A percentile compares a stretch with the other conserved stretches of the same genome.
phyloP scores from a whole-genome alignment of 495 filamentous ascomycete species.

The Talaromyces adpressus region DNA sequence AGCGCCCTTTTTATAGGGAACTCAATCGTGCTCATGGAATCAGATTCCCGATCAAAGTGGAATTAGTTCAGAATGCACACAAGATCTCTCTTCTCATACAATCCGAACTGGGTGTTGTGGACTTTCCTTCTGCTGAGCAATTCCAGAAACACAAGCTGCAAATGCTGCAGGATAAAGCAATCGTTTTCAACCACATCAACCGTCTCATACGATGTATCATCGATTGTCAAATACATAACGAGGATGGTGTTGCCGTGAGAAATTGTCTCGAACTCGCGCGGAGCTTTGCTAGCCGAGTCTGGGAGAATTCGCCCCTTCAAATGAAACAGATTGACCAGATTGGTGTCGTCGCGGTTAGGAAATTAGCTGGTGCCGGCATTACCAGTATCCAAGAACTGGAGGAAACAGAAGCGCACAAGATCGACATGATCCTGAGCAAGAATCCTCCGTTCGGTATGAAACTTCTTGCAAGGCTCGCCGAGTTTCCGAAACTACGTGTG shows the following conservation, averaged over 20 bases:
- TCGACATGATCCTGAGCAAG: conserved; percentile 70
- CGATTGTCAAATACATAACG: conserved; percentile 66
- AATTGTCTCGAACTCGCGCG: conserved; percentile 74
- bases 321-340: conserved; percentile 84
- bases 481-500: conserved; percentile 71
- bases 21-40: conserved; percentile 70
- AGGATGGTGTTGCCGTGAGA: conserved; percentile 58
- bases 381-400: conserved; percentile 66
- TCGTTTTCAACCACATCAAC: conserved; percentile 68
- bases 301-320: conserved; percentile 81
- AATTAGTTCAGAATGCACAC: conserved; percentile 61
- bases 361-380: conserved; percentile 65
- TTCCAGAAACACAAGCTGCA: conserved; percentile 53
- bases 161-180: conserved; percentile 58
- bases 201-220: conserved; percentile 77
- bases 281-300: conserved; percentile 69
- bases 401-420: conserved; percentile 54
- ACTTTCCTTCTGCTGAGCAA: conserved; percentile 59
- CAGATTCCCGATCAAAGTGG: conserved; percentile 74
- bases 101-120: conserved; percentile 66
- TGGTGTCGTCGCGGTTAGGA: conserved; percentile 69
- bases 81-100: conserved; percentile 89
- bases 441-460: conserved; percentile 80
- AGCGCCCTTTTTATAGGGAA: conserved; percentile 72
- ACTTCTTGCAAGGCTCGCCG: conserved; percentile 51